phyloP scores from a whole-genome alignment of 805 yeast genomes.

The Cyberlindnera misumaiensis region DNA sequence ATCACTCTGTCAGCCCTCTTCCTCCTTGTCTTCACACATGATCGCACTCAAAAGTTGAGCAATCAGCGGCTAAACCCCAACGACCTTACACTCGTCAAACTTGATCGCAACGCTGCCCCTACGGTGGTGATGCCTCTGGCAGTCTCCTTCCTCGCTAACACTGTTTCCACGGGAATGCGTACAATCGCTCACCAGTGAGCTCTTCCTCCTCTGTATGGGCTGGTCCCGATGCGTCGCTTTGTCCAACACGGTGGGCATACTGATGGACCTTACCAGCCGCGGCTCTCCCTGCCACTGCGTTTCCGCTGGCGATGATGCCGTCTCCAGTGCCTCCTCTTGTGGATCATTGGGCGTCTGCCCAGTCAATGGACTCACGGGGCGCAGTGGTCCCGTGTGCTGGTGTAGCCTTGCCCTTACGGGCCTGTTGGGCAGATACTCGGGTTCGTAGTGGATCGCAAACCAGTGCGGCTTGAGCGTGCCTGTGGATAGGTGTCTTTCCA shows the following conservation, averaged over 20 bases:
- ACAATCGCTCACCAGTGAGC: constrained; percentile 12
- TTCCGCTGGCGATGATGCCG: too few species aligned
- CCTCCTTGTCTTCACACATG: too few species aligned
- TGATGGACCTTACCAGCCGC: background rate
- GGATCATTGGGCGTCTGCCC: too few species aligned
- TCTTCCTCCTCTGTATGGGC: constrained; percentile 7
- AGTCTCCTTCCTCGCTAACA: constrained; percentile 3
- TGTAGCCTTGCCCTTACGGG: constrained; percentile 11
- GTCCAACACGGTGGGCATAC: background rate
- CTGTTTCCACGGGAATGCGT: constrained; percentile 6
- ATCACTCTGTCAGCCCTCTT: too few species aligned
- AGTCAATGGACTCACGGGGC: too few species aligned
- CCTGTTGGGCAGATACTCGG: constrained; percentile 10
- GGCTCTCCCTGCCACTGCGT: background rate
- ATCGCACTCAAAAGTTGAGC: too few species aligned
- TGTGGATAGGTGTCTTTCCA: constrained; percentile 9
- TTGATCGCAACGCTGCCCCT: constrained; percentile 24
- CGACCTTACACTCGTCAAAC: constrained; percentile 11
- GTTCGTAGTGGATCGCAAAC: constrained; percentile 13
- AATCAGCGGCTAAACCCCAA: too few species aligned
- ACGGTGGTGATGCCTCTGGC: constrained; percentile 24
- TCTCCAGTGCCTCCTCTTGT: too few species aligned
- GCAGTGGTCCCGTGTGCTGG: background rate
- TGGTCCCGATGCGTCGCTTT: background rate
- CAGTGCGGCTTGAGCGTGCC: constrained; percentile 5